Evolutionary conservation across 2,329 filamentous ascomycete genomes (phyloP), one percentile per base, ranked within the genome.

Genomic region (Lachnellula subtilissima): DNA sequence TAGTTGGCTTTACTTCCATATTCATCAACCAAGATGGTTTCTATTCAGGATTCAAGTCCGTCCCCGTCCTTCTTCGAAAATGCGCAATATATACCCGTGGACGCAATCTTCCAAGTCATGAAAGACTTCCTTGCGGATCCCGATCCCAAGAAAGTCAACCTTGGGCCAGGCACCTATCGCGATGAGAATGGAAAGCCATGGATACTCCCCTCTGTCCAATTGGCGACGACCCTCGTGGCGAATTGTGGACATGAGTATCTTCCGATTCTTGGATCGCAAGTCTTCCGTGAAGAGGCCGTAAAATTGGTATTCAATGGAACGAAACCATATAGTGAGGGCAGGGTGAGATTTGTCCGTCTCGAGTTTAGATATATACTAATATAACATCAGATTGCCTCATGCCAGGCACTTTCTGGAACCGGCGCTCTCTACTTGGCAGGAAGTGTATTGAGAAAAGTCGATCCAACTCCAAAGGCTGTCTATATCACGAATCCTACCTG

Each of bases 401-500:
- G 68, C 19, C 74, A 76, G 32, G 67, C 72, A 0, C 59, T 76
- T 6, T 75, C 74, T 0, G 74, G 74, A 2, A 76, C 74, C 1
- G 74, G 74, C 12, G 72, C 74, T 4, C 65, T 73, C 5, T 62
- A 72, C 1, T 64, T 75, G 1, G 71, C 68, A 0, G 74, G 69
- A 0, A 63, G 72, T 11, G 61, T 69, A 3, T 59, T 75, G 3
- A 61, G 58, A 49, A 56, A 54, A 37, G 36, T 45, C 9, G 50
- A 53, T 32, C 17, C 54, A 5, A 63, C 58, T 15, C 65, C 68
- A 43, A 64, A 64, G 23, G 69, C 64, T 3, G 62, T 76, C 14
- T 72, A 69, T 52, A 71, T 76, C 25, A 71, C 73, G 0, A 67
- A 72, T 1, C 74, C 74, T 0, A 75, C 74, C 0, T 76, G 73